phyloP scores from a whole-genome alignment of 768 basidiomycete species.

The Psilocybe sp. region DNA sequence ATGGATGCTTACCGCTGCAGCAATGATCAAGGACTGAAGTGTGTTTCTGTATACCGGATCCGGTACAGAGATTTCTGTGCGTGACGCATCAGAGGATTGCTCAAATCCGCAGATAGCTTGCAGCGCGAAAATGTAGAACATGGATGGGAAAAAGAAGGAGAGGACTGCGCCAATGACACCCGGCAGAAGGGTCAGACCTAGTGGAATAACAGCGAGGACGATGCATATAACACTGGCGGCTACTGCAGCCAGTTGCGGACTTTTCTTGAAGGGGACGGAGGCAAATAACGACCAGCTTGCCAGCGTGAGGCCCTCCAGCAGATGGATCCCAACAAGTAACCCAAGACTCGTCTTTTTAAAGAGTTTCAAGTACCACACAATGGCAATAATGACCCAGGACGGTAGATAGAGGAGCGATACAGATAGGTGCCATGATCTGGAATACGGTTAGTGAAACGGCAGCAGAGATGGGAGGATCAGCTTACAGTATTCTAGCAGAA shows the following conservation, averaged over 20 bases:
- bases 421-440: constrained; percentile 62
- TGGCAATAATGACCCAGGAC: constrained; percentile 68
- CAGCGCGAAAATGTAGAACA: constrained; percentile 73
- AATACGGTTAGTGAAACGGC: constrained; percentile 24
- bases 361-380: constrained; percentile 64
- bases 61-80: constrained; percentile 47
- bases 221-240: constrained; percentile 63
- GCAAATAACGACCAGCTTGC: constrained; percentile 73
- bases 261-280: constrained; percentile 67
- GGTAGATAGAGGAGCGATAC: constrained; percentile 67
- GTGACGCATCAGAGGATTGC: constrained; percentile 35
- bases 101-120: constrained; percentile 70
- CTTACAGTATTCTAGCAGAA: constrained; percentile 45
- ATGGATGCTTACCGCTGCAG: constrained; percentile 50
- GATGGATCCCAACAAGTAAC: constrained; percentile 58
- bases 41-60: constrained; percentile 58
- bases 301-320: constrained; percentile 63
- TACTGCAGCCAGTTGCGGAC: constrained; percentile 69
- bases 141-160: constrained; percentile 64
- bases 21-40: constrained; percentile 59
- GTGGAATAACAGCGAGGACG: constrained; percentile 44
- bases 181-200: constrained; percentile 54
- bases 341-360: constrained; percentile 59
- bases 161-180: constrained; percentile 41
- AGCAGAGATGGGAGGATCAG: neutral